Base-by-base conservation (phyloP, 176 grass and related monocot species). In the Alopecurus myosuroides region DNA sequence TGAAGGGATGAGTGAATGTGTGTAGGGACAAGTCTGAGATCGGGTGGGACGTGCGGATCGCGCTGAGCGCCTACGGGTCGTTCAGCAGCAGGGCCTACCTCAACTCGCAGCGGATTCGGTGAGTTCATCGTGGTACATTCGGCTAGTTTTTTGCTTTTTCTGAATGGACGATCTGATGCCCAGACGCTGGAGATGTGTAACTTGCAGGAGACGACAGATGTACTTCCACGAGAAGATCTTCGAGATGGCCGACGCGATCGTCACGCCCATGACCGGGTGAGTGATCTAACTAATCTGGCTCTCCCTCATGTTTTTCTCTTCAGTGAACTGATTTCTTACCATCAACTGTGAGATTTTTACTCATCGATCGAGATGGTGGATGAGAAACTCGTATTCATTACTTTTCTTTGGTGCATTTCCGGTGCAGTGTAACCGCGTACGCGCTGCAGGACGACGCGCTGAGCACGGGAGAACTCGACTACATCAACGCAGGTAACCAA, bases 31-130 rank as follows among this genome's bases (percentile, higher is more conserved):
- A 31, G 28, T 88, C 87, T 41, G 91, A 94, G 63, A 88, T 94
- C 45, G 96, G 93, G 3, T 95, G 96, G 93, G 96, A 98, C 49
- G 93, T 88, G 81, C 58, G 96, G 86, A 80, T 94, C 34, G 93
- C 67, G 11, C 91, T 98, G 9, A 85, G 83, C 57, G 89, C 92
- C 12, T 95, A 95, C 63, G 49, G 83, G n/a, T 95, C 93, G 2
- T 98, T 95, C 76, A 92, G 83, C 71, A 98, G 91, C 88, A 89
- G 51, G 40, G 93, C 91, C 14, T 95, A 95, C 90, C 73, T 98
- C 37, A 98, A 92, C 87, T 64, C 93, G 44, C 96, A 98, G 33
- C 79, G 91, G 15, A 91, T 95, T 29, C 87, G 93, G 96, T 95
- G 29, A 80, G 56, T 11, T 10, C 5, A 9, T 0, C 1, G 2